Percentiles rank a stretch among this genome's conserved stretches.
Conservation (phyloP, 345 rosid genomes). For the Carallia pectinifolia region DNA sequence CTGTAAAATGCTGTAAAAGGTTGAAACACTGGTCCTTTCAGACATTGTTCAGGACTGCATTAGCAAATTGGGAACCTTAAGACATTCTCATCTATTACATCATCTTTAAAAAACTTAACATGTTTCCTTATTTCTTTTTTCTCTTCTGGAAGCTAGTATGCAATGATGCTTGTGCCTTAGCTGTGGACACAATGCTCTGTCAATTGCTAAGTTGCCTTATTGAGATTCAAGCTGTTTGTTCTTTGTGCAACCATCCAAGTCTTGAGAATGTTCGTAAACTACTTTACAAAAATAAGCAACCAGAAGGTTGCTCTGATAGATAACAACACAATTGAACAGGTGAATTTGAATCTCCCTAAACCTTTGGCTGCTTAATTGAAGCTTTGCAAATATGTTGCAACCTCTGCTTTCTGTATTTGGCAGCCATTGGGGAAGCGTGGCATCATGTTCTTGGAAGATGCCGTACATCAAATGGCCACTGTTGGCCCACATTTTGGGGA, state of each 20-base stretch:
- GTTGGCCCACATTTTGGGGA: constrained; percentile 82
- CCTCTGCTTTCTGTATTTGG: background rate
- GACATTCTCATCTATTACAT: too few relatives aligned
- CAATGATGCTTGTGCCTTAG: background rate
- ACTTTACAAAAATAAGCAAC: constrained; percentile 61
- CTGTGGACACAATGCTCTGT: background rate
- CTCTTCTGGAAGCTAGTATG: background rate
- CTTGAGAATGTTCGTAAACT: constrained; percentile 62
- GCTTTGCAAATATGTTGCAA: background rate
- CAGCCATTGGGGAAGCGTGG: constrained; percentile 73
- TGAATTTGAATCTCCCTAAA: constrained; percentile 16
- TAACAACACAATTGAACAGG: constrained; percentile 86
- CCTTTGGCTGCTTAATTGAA: background rate
- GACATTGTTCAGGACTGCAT: background rate
- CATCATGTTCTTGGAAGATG: constrained; percentile 65
- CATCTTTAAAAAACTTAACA: background rate
- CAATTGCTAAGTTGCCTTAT: background rate
- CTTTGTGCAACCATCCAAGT: constrained; percentile 64
- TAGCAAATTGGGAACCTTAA: background rate
- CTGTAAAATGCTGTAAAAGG: background rate
- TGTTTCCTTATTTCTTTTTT: background rate
- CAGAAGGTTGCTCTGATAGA: constrained; percentile 72
- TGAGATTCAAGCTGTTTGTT: background rate
- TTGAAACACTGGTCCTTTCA: background rate
- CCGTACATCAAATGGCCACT: constrained; percentile 61